phyloP scores from a whole-genome alignment of 2,329 filamentous ascomycete genomes.

The Alternaria sp. region DNA sequence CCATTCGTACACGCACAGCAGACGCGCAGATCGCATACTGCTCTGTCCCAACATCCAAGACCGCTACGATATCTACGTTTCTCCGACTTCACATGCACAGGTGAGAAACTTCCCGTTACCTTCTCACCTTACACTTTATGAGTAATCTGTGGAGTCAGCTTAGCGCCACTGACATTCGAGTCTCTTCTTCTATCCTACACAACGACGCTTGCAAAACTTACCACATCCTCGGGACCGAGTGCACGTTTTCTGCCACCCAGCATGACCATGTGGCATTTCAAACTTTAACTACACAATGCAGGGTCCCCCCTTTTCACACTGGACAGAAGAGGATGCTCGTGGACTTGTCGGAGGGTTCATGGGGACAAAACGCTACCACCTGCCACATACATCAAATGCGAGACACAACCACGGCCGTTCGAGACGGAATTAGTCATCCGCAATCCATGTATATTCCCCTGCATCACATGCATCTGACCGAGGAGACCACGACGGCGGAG shows the following conservation, averaged over 20 bases:
- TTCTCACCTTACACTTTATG: background rate
- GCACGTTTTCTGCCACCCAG: constrained; percentile 7
- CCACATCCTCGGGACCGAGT: background rate
- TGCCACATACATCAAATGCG: background rate
- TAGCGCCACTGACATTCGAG: background rate
- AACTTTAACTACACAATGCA: background rate
- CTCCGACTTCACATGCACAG: background rate
- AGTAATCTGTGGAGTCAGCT: background rate
- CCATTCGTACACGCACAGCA: background rate
- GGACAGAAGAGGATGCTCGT: background rate
- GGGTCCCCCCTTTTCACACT: background rate
- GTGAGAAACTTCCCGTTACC: background rate
- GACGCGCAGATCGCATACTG: background rate
- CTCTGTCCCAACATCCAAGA: background rate
- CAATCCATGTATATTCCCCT: background rate
- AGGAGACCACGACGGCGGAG: background rate
- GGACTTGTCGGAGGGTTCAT: background rate
- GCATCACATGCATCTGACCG: background rate
- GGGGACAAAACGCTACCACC: background rate
- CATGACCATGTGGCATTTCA: constrained; percentile 1
- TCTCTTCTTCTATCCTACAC: background rate
- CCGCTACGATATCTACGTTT: background rate
- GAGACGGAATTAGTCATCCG: background rate
- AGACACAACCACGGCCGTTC: background rate
- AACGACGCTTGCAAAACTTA: constrained; percentile 1